Evolutionary conservation across 805 yeast species (phyloP).

Genomic region (Candida sithepensis): DNA sequence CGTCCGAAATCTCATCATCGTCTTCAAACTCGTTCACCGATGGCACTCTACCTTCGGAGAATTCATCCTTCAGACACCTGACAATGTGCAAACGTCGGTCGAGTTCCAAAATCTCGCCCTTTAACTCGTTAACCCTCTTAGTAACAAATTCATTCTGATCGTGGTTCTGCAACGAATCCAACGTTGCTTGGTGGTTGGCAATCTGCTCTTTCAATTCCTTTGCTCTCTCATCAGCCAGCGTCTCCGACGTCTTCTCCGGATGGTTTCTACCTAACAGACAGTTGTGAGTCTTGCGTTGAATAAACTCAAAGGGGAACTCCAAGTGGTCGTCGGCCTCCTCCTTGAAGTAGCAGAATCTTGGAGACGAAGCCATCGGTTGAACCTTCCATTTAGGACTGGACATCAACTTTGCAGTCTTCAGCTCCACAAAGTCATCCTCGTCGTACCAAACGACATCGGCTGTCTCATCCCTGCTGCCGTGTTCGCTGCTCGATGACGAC

Average conservation of each 20-base stretch:
- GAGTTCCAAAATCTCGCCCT: conserved; percentile 28
- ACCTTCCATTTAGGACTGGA: conserved; percentile 43
- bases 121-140: conserved; percentile 21
- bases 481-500: conserved; percentile 14
- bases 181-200: conserved; percentile 22
- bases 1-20: conserved; percentile 21
- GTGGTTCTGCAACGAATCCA: conserved; percentile 18
- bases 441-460: conserved; percentile 57
- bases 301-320: conserved; percentile 51
- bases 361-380: conserved; percentile 50
- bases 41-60: conserved; percentile 26
- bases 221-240: conserved; percentile 39
- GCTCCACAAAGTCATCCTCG: conserved; percentile 68
- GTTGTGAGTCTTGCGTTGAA: conserved; percentile 56
- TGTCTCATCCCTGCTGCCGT: conserved; percentile 4
- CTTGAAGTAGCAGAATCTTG: conserved; percentile 58
- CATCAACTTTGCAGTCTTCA: conserved; percentile 46
- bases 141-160: conserved; percentile 3
- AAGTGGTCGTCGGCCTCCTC: conserved; percentile 44
- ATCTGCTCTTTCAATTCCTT: conserved; percentile 39
- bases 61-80: conserved; percentile 20
- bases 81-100: conserved; percentile 27
- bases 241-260: conserved; percentile 53
- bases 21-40: conserved; percentile 22
- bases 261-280: conserved; percentile 56